Conservation (phyloP, 2,329 filamentous ascomycete species). For the Tolypocladium capitatum region DNA sequence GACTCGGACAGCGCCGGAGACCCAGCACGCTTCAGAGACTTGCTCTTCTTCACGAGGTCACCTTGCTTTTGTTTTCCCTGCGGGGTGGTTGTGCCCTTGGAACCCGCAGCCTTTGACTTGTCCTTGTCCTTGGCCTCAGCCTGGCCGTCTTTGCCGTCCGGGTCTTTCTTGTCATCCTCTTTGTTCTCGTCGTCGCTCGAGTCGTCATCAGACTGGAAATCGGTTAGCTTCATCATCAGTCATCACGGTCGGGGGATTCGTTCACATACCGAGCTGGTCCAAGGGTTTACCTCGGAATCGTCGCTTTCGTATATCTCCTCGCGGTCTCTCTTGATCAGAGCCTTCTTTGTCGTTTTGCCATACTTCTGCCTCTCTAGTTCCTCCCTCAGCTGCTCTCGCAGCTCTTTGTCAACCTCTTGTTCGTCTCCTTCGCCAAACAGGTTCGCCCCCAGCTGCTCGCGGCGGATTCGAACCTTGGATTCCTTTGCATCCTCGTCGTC, state of each 20-base stretch:
- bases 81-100: conserved; percentile 53
- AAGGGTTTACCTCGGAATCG: conserved; percentile 29
- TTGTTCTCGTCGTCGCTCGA: conserved; percentile 27
- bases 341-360: conserved; percentile 68
- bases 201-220: conserved; percentile 35
- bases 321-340: conserved; percentile 72
- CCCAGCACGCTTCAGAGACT: conserved; percentile 66
- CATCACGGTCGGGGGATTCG: background rate
- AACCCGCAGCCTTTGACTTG: conserved; percentile 41
- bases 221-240: conserved; percentile 7
- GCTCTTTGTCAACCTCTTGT: conserved; percentile 58
- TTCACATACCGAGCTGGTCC: conserved; percentile 23
- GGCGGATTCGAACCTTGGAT: conserved; percentile 57
- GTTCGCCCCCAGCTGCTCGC: conserved; percentile 77
- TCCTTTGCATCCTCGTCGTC: conserved; percentile 71
- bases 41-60: conserved; percentile 33
- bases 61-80: conserved; percentile 32
- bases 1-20: conserved; percentile 83
- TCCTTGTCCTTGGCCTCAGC: conserved; percentile 35
- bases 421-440: conserved; percentile 62
- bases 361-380: conserved; percentile 55
- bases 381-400: conserved; percentile 55
- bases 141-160: conserved; percentile 44
- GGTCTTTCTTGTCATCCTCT: conserved; percentile 50
- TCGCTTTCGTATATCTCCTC: conserved; percentile 77